These are phyloP conservation scores for Peronospora tabacina DNA, from an alignment of 352 stramenopile genomes.

Conservation along the genomic window DNA sequence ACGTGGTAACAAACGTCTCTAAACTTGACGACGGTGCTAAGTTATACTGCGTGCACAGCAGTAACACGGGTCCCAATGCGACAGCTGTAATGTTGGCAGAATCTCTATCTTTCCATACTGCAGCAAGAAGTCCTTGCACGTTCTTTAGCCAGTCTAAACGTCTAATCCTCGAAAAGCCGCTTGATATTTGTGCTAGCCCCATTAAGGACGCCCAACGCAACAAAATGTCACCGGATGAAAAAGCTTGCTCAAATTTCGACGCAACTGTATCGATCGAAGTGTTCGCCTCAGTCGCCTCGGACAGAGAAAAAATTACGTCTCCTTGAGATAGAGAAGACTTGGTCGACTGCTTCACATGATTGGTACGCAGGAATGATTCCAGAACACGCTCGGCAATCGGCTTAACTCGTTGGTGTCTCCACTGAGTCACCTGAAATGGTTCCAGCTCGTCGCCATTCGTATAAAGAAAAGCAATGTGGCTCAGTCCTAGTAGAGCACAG, in stretches of 20 bases:
- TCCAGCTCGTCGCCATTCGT: constrained; percentile 17
- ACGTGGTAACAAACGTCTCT: constrained; percentile 30
- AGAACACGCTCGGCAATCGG: constrained; percentile 21
- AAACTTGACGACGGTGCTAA: constrained; percentile 18
- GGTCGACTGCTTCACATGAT: constrained; percentile 5
- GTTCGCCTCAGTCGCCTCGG: background rate
- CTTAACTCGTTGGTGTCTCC: constrained; percentile 26
- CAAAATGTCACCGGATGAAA: constrained; percentile 8
- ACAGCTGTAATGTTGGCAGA: constrained; percentile 23
- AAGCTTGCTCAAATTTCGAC: constrained; percentile 2
- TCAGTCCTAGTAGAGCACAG: constrained; percentile 21
- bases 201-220: constrained; percentile 32
- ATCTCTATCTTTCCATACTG: constrained; percentile 22
- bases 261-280: constrained; percentile 2
- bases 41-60: constrained; percentile 33
- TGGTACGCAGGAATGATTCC: constrained; percentile 7
- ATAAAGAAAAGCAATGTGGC: constrained; percentile 27
- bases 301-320: constrained; percentile 21
- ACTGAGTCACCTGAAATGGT: constrained; percentile 13
- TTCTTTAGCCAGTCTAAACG: constrained; percentile 39
- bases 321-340: constrained; percentile 4
- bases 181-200: constrained; percentile 26
- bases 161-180: constrained; percentile 26
- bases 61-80: constrained; percentile 32
- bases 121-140: constrained; percentile 27